A percentile compares a stretch with the other conserved stretches of the same genome.
phyloP scores from a whole-genome alignment of 352 stramenopile genomes.

The Phytophthora tubulina region DNA sequence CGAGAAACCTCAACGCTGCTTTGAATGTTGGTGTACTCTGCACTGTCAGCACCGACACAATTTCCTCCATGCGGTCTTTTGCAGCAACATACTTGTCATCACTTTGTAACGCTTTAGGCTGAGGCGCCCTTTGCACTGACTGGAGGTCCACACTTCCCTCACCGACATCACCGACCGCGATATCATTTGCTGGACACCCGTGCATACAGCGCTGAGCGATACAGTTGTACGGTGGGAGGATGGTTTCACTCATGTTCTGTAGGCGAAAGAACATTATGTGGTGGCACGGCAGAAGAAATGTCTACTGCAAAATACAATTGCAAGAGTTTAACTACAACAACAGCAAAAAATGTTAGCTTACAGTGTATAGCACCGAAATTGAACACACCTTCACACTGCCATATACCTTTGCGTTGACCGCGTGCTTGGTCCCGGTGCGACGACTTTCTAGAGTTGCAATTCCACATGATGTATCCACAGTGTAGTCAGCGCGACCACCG shows the following conservation, averaged over 20 bases:
- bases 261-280: neutral
- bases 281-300: neutral
- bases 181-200: neutral
- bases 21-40: slow-evolving; percentile 2
- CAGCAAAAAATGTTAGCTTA: neutral
- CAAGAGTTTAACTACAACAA: neutral
- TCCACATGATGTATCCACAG: too few relatives aligned
- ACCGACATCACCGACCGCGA: neutral
- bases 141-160: neutral
- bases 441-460: too few relatives aligned
- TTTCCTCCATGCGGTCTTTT: neutral
- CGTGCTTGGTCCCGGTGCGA: too few relatives aligned
- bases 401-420: too few relatives aligned
- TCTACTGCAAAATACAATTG: neutral
- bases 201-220: neutral
- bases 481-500: too few relatives aligned
- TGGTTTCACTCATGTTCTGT: neutral
- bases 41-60: neutral
- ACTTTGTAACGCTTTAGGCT: neutral
- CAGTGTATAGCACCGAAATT: neutral
- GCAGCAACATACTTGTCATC: neutral
- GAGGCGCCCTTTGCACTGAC: neutral
- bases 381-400: too few relatives aligned
- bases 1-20: neutral
- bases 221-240: neutral